phyloP scores from a whole-genome alignment of 495 filamentous ascomycete genomes.

The Glutinoglossum americanum region DNA sequence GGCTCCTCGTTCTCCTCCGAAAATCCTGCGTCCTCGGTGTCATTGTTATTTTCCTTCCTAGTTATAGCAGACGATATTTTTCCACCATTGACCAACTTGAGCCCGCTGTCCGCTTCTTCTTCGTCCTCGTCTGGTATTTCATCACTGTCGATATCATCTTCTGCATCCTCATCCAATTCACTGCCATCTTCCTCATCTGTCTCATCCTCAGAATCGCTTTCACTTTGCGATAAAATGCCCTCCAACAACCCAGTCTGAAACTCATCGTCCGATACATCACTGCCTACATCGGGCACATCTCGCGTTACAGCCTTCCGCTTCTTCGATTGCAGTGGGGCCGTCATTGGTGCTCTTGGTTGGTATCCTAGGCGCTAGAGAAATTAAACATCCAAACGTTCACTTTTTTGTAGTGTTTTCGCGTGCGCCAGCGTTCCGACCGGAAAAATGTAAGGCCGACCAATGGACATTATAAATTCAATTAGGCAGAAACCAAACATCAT shows the following conservation, averaged over 20 bases:
- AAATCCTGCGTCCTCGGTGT: constrained; percentile 6
- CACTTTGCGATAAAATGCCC: constrained; percentile 37
- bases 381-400: background rate
- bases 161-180: constrained; percentile 19
- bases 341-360: background rate
- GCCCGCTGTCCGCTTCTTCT: constrained; percentile 9
- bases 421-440: background rate
- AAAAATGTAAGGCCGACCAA: background rate
- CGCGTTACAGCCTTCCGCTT: background rate
- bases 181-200: constrained; percentile 28
- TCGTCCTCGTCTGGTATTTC: constrained; percentile 33
- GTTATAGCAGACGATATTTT: constrained; percentile 10
- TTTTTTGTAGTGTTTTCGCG: background rate
- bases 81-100: constrained; percentile 13
- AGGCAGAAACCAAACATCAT: background rate
- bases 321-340: background rate
- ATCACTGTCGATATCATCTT: constrained; percentile 27
- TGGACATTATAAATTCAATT: background rate
- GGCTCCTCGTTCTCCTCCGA: constrained; percentile 20
- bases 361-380: background rate
- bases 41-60: background rate
- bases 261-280: constrained; percentile 37
- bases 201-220: constrained; percentile 18
- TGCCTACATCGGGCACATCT: background rate
- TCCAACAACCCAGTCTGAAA: constrained; percentile 40